Conservation (phyloP, 352 stramenopile genomes). For the Blastocystis sp. region DNA sequence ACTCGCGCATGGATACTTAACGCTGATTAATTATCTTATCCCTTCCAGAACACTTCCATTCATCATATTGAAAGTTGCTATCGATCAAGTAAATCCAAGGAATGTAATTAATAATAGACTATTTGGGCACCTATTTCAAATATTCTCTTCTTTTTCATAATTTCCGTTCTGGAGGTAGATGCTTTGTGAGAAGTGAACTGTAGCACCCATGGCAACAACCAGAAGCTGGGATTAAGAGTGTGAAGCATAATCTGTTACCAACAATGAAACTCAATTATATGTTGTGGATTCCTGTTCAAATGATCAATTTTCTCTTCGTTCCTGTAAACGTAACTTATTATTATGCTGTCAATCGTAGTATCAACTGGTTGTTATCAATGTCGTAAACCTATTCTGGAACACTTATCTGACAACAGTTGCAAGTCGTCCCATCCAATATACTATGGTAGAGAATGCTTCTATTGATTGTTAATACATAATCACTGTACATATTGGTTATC, state of each 20-base stretch:
- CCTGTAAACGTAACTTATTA: background rate
- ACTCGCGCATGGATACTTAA: background rate
- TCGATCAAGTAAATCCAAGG: background rate
- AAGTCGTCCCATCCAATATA: background rate
- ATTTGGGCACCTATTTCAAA: constrained; percentile 23
- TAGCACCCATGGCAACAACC: background rate
- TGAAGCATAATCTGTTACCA: background rate
- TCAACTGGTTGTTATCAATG: constrained; percentile 30
- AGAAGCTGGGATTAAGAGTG: background rate
- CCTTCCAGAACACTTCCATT: background rate
- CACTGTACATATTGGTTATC: too few species aligned
- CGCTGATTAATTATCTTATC: background rate
- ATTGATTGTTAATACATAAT: background rate
- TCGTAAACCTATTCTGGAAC: constrained; percentile 43
- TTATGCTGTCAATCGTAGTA: background rate
- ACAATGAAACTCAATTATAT: constrained; percentile 28
- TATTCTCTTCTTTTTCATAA: constrained; percentile 31
- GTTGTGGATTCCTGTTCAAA: constrained; percentile 28
- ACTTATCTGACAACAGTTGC: constrained; percentile 6
- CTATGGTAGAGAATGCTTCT: background rate
- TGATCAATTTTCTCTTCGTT: constrained; percentile 48
- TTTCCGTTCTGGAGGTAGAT: constrained; percentile 4
- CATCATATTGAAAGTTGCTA: background rate
- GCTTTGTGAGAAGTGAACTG: background rate
- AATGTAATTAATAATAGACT: background rate